A percentile compares a stretch with the other conserved stretches of the same genome.
phyloP scores from a whole-genome alignment of 2,329 filamentous ascomycete genomes.

The Fusarium sterilihyphosum region DNA sequence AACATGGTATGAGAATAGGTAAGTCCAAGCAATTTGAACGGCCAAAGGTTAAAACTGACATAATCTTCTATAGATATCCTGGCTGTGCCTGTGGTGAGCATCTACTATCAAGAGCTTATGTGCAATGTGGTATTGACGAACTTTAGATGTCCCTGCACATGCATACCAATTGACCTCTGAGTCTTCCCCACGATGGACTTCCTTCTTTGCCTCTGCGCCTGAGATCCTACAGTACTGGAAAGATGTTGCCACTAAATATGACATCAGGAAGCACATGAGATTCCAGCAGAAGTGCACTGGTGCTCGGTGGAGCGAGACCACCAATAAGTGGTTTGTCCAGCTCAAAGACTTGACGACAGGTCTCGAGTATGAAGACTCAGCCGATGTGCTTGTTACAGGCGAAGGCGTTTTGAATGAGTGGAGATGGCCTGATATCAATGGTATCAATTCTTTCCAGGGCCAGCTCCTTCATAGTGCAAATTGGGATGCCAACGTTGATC shows the following conservation, averaged over 20 bases:
- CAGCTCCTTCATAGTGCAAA: constrained; percentile 9
- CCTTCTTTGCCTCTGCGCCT: constrained; percentile 9
- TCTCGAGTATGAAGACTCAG: neutral
- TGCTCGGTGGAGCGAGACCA: neutral
- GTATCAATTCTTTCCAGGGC: neutral
- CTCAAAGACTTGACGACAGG: constrained; percentile 1
- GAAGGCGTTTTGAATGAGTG: constrained; percentile 20
- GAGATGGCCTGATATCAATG: constrained; percentile 10
- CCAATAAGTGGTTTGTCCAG: constrained; percentile 7
- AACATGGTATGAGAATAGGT: constrained; percentile 16
- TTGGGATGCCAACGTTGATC: neutral
- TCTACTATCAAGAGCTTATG: fast-evolving
- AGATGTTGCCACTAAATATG: neutral
- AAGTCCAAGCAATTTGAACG: fast-evolving
- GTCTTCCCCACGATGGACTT: constrained; percentile 6
- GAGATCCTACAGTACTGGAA: constrained; percentile 22
- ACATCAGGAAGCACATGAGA: neutral
- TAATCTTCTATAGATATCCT: neutral
- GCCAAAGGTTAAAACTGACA: fast-evolving
- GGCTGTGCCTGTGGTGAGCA: constrained; percentile 5
- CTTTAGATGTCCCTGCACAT: constrained; percentile 5
- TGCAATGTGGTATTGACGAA: neutral
- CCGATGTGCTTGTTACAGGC: constrained; percentile 4
- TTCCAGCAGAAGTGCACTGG: constrained; percentile 7
- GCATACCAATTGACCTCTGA: constrained; percentile 8